Base-by-base conservation (phyloP, 257 asterid species). In the Penstemon newberryi region DNA sequence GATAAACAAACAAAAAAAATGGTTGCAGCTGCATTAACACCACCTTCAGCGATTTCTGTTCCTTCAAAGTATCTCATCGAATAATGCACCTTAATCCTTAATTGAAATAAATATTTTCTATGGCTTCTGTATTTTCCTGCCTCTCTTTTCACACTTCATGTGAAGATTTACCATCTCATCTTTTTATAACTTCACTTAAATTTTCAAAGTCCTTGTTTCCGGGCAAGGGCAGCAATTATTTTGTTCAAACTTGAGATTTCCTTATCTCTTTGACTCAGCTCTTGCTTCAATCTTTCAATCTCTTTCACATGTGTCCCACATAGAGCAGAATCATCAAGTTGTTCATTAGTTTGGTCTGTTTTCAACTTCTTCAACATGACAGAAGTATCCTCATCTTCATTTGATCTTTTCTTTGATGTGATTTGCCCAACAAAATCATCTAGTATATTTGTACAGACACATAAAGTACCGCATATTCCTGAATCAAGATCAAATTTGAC, bases 121-220 rank as follows among this genome's bases (percentile, higher is more conserved):
- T 15, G 50, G 36, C 50, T 59, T 52, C 56, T 13, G 8, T 33
- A 46, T 40, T 50, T 50, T 50, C 18, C 3, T 9, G 54, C 41
- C 0, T 4, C 65, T 55, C 56, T 43, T 43, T 11, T 47, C 19
- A 45, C 18, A 56, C 54, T 6, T 59, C 40, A 33, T 33, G 15
- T 13, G 40, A 65, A 13, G 19, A 9, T 51, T 60, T 58, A 25
- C 59, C 46, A 4, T 11, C 57, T 67, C 69, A 60, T 60, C 70
- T 70, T 42, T 43, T 18, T 43, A 8, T 6, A 5, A 12, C 10
- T 43, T 9, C 44, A 11, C 44, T 70, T 37, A 38, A 71, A 36
- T 41, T 57, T 49, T 84, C 76, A 92, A 36, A 93, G 90, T 36
- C 94, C 91, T 72, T 93, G 97, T 80, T 90, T 93, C 77, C 97